Conservation (phyloP, 2,329 filamentous ascomycete species). For the Alternaria burnsii region DNA sequence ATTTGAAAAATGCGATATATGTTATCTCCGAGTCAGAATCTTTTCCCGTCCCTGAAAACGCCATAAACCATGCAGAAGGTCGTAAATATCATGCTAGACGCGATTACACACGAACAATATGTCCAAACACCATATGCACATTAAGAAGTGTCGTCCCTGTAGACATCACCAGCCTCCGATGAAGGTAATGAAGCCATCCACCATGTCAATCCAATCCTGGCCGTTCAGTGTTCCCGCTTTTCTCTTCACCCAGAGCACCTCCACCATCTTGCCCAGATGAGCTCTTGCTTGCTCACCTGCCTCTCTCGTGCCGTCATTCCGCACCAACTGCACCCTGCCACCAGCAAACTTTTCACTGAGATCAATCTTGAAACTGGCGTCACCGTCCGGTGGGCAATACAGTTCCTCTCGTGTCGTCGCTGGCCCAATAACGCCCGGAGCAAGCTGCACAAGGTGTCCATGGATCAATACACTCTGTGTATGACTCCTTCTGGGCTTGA, state of each 20-base stretch:
- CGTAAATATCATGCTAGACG: slow-evolving; percentile 4
- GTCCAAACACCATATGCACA: neutral
- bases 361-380: slow-evolving; percentile 50
- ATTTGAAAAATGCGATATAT: neutral
- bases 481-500: slow-evolving; percentile 43
- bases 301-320: slow-evolving; percentile 46
- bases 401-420: slow-evolving; percentile 23
- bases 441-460: slow-evolving; percentile 33
- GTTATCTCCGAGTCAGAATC: neutral
- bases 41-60: slow-evolving; percentile 2
- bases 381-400: slow-evolving; percentile 47
- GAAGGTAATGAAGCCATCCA: slow-evolving; percentile 46
- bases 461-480: slow-evolving; percentile 30
- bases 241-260: slow-evolving; percentile 47
- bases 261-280: slow-evolving; percentile 34
- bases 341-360: slow-evolving; percentile 48
- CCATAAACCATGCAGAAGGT: slow-evolving; percentile 3
- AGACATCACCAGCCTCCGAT: slow-evolving; percentile 39
- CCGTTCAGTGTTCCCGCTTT: slow-evolving; percentile 39
- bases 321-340: slow-evolving; percentile 41
- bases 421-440: slow-evolving; percentile 19
- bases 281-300: slow-evolving; percentile 39
- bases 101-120: neutral
- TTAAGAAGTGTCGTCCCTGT: neutral
- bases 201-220: slow-evolving; percentile 47